Percentiles rank a stretch among this genome's conserved stretches.
These are phyloP conservation scores for Aureobasidium sp. DNA, from an alignment of 2,329 filamentous ascomycete species.

Conservation along the genomic window DNA sequence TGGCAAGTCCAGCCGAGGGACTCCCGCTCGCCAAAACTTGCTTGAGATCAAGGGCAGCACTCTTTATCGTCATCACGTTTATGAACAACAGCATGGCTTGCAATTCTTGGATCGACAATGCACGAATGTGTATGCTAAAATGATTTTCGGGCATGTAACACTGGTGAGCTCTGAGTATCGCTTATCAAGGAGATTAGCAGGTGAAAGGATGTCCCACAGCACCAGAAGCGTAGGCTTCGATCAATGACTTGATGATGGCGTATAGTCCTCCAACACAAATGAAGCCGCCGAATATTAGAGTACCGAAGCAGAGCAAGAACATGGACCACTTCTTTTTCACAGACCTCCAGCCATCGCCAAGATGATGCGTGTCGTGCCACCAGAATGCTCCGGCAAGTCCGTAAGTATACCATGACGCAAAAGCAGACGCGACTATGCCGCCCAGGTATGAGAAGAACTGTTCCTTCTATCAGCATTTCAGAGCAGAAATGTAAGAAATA, in stretches of 20 bases:
- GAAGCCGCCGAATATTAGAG: conserved; percentile 39
- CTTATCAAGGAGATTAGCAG: conserved; percentile 15
- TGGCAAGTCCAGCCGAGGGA: background rate
- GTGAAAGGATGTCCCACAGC: conserved; percentile 25
- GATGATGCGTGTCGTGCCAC: conserved; percentile 41
- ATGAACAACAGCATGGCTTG: background rate
- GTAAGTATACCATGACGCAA: conserved; percentile 47
- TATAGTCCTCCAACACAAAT: conserved; percentile 46
- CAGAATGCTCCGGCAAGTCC: conserved; percentile 48
- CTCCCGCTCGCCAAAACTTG: background rate
- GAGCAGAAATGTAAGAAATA: conserved; percentile 24
- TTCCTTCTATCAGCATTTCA: background rate
- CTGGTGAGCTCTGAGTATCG: background rate
- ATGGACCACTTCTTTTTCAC: background rate
- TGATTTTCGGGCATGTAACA: background rate
- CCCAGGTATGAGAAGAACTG: conserved; percentile 36
- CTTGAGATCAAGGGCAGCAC: background rate
- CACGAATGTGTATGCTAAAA: background rate
- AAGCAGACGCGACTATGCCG: conserved; percentile 44
- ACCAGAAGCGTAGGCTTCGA: conserved; percentile 29
- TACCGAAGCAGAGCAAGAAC: conserved; percentile 34
- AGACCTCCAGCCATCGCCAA: conserved; percentile 3
- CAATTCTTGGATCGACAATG: background rate
- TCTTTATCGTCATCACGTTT: background rate
- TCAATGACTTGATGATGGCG: conserved; percentile 38